phyloP scores from a whole-genome alignment of 495 filamentous ascomycete genomes.

The Choiromyces venosus region DNA sequence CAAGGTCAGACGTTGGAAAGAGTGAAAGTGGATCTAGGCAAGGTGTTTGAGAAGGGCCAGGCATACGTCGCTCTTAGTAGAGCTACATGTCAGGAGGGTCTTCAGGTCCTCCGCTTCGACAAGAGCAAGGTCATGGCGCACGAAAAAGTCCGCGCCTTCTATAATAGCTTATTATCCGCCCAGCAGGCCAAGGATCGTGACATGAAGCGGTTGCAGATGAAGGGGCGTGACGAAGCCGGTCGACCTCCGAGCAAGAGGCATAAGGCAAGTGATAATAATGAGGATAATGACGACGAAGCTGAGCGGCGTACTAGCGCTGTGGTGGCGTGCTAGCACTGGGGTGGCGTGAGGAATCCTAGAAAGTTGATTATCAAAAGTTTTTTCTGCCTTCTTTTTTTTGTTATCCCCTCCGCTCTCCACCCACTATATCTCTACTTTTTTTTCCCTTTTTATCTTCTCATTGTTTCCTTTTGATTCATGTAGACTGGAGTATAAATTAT shows the following conservation, averaged over 20 bases:
- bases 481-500: constrained; percentile 2
- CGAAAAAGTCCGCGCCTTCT: constrained; percentile 76
- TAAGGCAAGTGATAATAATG: neutral
- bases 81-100: constrained; percentile 76
- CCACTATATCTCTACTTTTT: neutral
- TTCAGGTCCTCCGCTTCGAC: constrained; percentile 86
- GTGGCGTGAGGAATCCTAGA: neutral
- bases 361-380: neutral
- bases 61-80: constrained; percentile 78
- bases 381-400: neutral
- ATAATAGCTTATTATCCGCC: constrained; percentile 65
- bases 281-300: neutral
- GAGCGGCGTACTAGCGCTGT: neutral
- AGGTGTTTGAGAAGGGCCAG: constrained; percentile 92
- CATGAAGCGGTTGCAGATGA: neutral
- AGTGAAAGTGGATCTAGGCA: constrained; percentile 88
- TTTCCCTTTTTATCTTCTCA: neutral
- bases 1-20: constrained; percentile 93
- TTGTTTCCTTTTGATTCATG: neutral
- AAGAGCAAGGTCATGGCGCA: constrained; percentile 92
- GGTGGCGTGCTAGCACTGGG: too few relatives aligned
- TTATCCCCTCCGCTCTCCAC: too few relatives aligned
- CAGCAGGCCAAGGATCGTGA: constrained; percentile 30
- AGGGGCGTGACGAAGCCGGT: neutral
- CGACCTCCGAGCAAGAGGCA: neutral